Conservation (phyloP, 208 protist genomes). For the Leishmania mexicana region DNA sequence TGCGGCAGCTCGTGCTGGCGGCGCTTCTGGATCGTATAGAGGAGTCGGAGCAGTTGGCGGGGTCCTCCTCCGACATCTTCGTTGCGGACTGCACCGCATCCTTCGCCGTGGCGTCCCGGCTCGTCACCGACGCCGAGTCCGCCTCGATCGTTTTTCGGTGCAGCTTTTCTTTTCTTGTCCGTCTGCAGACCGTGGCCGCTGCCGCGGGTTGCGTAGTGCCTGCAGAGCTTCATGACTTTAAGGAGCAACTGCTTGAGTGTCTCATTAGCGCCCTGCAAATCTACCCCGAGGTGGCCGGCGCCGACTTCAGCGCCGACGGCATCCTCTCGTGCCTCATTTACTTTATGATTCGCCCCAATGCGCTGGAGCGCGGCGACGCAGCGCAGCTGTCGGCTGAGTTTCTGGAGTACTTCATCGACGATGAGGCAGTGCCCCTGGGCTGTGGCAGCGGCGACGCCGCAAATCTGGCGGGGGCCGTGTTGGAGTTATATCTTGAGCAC, state of each 20-base stretch:
- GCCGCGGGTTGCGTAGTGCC: not conserved
- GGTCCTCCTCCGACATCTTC: not conserved
- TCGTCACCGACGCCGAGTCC: constrained; percentile 36
- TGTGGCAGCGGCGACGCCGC: constrained; percentile 56
- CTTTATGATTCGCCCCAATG: constrained; percentile 38
- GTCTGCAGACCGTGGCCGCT: constrained; percentile 17
- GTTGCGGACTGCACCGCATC: constrained; percentile 23
- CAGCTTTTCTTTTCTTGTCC: constrained; percentile 34
- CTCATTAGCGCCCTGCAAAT: constrained; percentile 47
- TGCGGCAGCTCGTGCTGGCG: constrained; percentile 30
- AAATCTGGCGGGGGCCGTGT: constrained; percentile 36
- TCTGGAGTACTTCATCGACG: constrained; percentile 47
- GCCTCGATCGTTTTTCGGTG: constrained; percentile 35
- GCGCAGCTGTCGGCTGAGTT: constrained; percentile 28
- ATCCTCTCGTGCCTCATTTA: constrained; percentile 42
- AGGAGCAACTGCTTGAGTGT: constrained; percentile 52
- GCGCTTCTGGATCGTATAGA: constrained; percentile 20
- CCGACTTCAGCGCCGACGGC: constrained; percentile 14
- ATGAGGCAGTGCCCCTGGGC: constrained; percentile 62
- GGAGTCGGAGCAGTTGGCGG: not conserved
- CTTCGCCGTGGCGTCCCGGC: constrained; percentile 35
- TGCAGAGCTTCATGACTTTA: constrained; percentile 1
- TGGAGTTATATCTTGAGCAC: constrained; percentile 63
- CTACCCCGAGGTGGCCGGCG: constrained; percentile 39
- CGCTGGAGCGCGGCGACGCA: constrained; percentile 6